phyloP scores from a whole-genome alignment of 2,329 filamentous ascomycete species.

The Trichoderma semiorbis region DNA sequence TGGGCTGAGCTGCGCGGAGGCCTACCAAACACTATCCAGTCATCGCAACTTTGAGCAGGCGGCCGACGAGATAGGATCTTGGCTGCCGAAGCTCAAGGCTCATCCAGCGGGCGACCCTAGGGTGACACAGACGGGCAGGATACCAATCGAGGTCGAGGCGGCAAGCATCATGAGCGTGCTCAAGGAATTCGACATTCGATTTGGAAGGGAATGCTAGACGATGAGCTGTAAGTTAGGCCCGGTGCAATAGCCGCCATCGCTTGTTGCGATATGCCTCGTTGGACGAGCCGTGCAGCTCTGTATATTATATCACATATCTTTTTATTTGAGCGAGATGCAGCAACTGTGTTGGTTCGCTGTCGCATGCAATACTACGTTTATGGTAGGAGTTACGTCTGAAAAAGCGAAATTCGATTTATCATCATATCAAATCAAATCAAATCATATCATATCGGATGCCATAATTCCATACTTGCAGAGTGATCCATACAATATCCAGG shows the following conservation, averaged over 20 bases:
- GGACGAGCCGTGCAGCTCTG: background rate
- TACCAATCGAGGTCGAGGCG: conserved; percentile 74
- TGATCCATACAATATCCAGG: background rate
- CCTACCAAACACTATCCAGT: conserved; percentile 73
- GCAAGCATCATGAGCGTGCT: conserved; percentile 84
- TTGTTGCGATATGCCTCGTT: background rate
- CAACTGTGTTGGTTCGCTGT: background rate
- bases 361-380: background rate
- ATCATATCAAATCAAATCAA: background rate
- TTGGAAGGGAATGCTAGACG: conserved; percentile 46
- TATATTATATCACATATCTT: conserved; percentile 7
- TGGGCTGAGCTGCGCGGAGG: conserved; percentile 70
- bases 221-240: background rate
- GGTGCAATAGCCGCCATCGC: background rate
- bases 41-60: conserved; percentile 74
- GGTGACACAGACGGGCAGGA: conserved; percentile 39
- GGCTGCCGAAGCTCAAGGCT: conserved; percentile 70
- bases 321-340: background rate
- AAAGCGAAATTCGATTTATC: background rate
- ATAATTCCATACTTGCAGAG: background rate
- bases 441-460: background rate
- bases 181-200: conserved; percentile 74
- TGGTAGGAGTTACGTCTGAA: background rate
- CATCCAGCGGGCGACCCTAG: conserved; percentile 38
- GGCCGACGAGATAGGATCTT: conserved; percentile 69